Percentiles rank a stretch among this genome's conserved stretches.
Conservation (phyloP, 768 basidiomycete species). For the Udeniomyces megalosporus region DNA sequence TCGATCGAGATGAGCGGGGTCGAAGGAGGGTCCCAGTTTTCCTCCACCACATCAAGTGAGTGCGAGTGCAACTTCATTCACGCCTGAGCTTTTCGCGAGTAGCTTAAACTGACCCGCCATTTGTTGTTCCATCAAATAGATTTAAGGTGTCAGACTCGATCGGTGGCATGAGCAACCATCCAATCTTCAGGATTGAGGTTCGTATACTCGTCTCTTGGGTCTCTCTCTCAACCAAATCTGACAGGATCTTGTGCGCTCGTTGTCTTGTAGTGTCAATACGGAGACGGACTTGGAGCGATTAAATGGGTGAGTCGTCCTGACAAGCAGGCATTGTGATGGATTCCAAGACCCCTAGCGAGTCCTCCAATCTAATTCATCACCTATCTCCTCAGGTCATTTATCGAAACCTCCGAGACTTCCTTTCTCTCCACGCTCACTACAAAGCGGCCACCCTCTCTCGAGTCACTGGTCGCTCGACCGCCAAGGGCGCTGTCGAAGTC, state of each 20-base stretch:
- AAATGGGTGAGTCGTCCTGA: constrained; percentile 74
- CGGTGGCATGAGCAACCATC: constrained; percentile 23
- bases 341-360: no score
- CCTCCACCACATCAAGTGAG: constrained; percentile 17
- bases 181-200: constrained; percentile 30
- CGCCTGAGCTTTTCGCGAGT: not conserved
- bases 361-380: not conserved
- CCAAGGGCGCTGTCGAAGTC: constrained; percentile 47
- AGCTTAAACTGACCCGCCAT: not conserved
- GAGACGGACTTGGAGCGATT: constrained; percentile 51
- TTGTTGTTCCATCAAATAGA: not conserved
- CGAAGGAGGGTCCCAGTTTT: constrained; percentile 28
- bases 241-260: not conserved
- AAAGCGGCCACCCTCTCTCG: constrained; percentile 48
- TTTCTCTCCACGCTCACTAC: constrained; percentile 80
- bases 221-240: not conserved
- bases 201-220: not conserved
- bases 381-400: constrained; percentile 26
- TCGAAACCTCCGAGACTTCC: constrained; percentile 77
- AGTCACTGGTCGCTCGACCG: constrained; percentile 17
- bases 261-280: constrained; percentile 58
- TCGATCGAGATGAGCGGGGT: constrained; percentile 30
- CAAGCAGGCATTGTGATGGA: no score
- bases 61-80: no score
- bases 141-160: constrained; percentile 31